Conservation (phyloP, 2,329 filamentous ascomycete species). For the Aspergillus aculeatus region DNA sequence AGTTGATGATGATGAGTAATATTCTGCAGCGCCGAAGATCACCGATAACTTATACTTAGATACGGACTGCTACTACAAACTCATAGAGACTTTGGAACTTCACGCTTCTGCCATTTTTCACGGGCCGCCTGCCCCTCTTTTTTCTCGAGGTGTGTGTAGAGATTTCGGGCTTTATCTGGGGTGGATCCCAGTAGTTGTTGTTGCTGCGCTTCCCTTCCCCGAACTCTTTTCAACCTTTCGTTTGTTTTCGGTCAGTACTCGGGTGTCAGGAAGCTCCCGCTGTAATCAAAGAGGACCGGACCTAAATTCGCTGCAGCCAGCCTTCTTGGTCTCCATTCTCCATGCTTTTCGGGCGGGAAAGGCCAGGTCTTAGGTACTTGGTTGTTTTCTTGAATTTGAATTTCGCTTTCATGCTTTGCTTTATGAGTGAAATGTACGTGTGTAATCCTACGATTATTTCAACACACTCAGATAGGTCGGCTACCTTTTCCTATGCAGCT, state of each 20-base stretch:
- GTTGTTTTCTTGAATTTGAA: neutral
- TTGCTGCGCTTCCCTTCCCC: slow-evolving; percentile 9
- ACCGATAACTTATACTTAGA: neutral
- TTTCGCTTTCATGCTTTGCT: too few species aligned
- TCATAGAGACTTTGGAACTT: neutral
- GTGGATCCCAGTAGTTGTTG: slow-evolving; percentile 9
- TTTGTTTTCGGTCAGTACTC: neutral
- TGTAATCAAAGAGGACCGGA: slow-evolving; percentile 2
- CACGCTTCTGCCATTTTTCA: slow-evolving; percentile 20
- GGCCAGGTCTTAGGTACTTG: neutral
- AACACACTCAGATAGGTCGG: too few species aligned
- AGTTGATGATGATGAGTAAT: slow-evolving; percentile 12
- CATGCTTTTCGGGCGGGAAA: neutral
- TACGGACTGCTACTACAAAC: neutral
- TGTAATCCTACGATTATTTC: too few species aligned
- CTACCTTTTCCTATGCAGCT: too few species aligned
- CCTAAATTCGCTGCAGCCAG: neutral
- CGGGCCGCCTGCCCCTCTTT: slow-evolving; percentile 23
- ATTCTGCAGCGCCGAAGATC: slow-evolving; percentile 11
- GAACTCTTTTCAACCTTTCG: slow-evolving; percentile 4
- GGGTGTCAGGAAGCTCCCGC: neutral
- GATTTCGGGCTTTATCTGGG: slow-evolving; percentile 23
- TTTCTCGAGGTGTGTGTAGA: neutral
- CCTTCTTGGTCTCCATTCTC: neutral
- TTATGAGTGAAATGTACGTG: too few species aligned